These are phyloP conservation scores for Eucalyptus polybractea DNA, from an alignment of 345 rosid species.

Conservation along the genomic window DNA sequence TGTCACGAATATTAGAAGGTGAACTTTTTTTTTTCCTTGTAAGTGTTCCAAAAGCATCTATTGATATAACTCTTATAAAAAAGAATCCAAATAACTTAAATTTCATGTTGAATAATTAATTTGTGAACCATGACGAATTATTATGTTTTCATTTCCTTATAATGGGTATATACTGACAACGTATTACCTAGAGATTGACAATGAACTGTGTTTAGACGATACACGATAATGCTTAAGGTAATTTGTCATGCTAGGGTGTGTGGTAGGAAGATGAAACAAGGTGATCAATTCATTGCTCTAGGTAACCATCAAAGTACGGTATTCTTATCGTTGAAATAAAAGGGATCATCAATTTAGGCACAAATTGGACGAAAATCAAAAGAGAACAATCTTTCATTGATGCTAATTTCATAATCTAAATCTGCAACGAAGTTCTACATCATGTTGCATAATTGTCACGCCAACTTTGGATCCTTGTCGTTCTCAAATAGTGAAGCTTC, in stretches of 20 bases:
- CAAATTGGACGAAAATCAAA: background rate
- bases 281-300: background rate
- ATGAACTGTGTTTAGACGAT: background rate
- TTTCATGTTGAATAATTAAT: background rate
- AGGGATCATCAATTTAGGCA: background rate
- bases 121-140: background rate
- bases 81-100: background rate
- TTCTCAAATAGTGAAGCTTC: background rate
- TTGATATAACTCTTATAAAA: background rate
- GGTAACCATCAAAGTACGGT: background rate
- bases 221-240: background rate
- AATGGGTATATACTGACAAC: background rate
- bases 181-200: background rate
- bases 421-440: background rate
- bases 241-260: background rate
- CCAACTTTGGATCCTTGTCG: background rate
- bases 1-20: background rate
- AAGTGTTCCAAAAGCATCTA: fast-evolving
- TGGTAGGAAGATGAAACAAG: background rate
- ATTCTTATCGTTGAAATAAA: background rate
- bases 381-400: background rate
- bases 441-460: background rate
- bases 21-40: background rate
- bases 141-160: background rate
- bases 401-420: background rate